Evolutionary conservation across 805 yeast species (phyloP), one percentile per base, ranked within the genome.

Genomic region (Ogataea wickerhamii): DNA sequence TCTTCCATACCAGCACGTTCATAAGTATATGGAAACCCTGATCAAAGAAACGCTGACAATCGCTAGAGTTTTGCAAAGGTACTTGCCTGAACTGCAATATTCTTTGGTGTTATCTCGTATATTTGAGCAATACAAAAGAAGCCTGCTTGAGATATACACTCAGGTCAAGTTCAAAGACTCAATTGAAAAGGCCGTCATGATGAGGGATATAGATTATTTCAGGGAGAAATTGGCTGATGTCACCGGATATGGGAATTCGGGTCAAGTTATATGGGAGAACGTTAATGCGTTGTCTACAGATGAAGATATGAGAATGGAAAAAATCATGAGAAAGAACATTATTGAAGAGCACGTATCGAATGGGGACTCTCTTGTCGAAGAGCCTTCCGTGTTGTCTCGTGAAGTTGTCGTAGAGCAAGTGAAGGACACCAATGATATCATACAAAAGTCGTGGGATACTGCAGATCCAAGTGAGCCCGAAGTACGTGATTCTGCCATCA

Each of bases 21-120:
- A 80, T 52, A 64, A 58, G 23, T 83, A 80, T 52, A 81, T 83
- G 85, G 79, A 73, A 40, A 70, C 71, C 2, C 58, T 83, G 27
- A 80, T 81, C 31, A 79, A 76, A 45, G 88, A 83, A 41, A 79
- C 87, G 0, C 51, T 68, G n/a, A 77, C 83, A 0, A 78, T 84
- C 19, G 67, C 79, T 2, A 73, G 76, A 42, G 81, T 80, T 5
- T 64, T 82, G 19, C 71, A 70, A 28, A 73, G 75, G 42, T 78
- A 79, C 51, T 61, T 83, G 27, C 77, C 83, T 0, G 69, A 68
- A 34, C 45, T 61, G 13, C 76, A 75, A 38, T 70, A 70, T 44
- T 51, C 72, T 5, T 44, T 63, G 4, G 65, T 76, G 20, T 54
- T 76, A 37, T 66, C 70, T 52, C 68, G 66, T 36, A 73, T 77